Evolutionary conservation across 2,329 filamentous ascomycete genomes (phyloP).

Genomic region (Sarocladiaceae sp.): DNA sequence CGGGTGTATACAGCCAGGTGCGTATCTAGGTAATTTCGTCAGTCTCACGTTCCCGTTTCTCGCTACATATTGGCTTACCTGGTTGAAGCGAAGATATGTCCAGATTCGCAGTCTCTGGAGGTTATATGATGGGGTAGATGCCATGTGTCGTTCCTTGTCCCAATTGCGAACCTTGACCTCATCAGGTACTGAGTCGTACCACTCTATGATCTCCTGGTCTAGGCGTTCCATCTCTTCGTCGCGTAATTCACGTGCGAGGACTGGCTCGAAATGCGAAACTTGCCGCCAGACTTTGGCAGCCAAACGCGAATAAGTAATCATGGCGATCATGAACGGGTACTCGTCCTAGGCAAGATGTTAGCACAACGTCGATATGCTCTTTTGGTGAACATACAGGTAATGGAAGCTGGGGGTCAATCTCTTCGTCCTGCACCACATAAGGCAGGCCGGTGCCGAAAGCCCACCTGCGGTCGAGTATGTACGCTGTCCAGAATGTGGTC

Average conservation of each 20-base stretch:
- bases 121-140: conserved; percentile 56
- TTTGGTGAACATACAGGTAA: conserved; percentile 67
- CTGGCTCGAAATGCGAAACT: conserved; percentile 63
- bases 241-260: conserved; percentile 59
- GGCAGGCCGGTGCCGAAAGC: conserved; percentile 86
- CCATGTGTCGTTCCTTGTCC: conserved; percentile 47
- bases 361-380: conserved; percentile 3
- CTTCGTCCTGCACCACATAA: conserved; percentile 78
- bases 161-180: conserved; percentile 57
- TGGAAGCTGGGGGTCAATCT: conserved; percentile 76
- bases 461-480: conserved; percentile 82
- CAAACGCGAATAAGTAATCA: conserved; percentile 80
- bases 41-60: conserved; percentile 1
- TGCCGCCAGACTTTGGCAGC: conserved; percentile 84
- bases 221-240: conserved; percentile 74
- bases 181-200: conserved; percentile 74
- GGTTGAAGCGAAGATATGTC: conserved; percentile 81
- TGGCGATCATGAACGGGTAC: conserved; percentile 70
- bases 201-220: conserved; percentile 79
- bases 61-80: conserved; percentile 36
- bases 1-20: conserved; percentile 81
- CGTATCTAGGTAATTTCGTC: conserved; percentile 51
- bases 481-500: conserved; percentile 81
- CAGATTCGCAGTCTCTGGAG: conserved; percentile 74
- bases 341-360: conserved; percentile 35